Percentiles rank a stretch among this genome's conserved stretches.
Evolutionary conservation across 2,329 filamentous ascomycete species (phyloP).

Genomic region (Fusarium staphyleae): DNA sequence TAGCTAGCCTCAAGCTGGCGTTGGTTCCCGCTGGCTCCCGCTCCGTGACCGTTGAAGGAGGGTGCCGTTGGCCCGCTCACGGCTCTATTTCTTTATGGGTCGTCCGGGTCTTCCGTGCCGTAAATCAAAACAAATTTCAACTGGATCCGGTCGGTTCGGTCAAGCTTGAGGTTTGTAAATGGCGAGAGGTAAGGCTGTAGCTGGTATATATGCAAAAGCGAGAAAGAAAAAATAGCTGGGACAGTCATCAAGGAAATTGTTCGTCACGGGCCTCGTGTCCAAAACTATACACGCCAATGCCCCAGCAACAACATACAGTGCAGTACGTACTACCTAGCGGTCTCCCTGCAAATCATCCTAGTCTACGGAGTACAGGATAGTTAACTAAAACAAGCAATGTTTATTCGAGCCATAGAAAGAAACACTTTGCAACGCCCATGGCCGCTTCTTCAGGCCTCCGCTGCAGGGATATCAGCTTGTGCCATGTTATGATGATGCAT

Average conservation of each 20-base stretch:
- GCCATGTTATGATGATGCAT: neutral
- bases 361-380: too few species aligned
- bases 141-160: neutral
- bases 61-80: constrained; percentile 1
- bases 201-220: neutral
- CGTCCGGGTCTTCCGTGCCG: neutral
- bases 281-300: constrained; percentile 12
- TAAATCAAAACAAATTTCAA: neutral
- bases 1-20: constrained; percentile 9
- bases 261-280: constrained; percentile 10
- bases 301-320: constrained; percentile 15
- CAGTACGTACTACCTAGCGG: neutral
- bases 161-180: neutral
- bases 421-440: constrained; percentile 7
- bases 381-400: constrained; percentile 25
- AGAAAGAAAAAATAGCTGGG: neutral
- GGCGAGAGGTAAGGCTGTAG: neutral
- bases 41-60: constrained; percentile 26
- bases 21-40: constrained; percentile 28
- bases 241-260: neutral
- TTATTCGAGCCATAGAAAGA: neutral
- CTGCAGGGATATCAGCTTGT: neutral
- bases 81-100: neutral
- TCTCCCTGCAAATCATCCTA: neutral
- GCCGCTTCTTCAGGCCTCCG: constrained; percentile 1